Conservation (phyloP, 2,329 filamentous ascomycete species). For the Zymoseptoria ardabiliae region DNA sequence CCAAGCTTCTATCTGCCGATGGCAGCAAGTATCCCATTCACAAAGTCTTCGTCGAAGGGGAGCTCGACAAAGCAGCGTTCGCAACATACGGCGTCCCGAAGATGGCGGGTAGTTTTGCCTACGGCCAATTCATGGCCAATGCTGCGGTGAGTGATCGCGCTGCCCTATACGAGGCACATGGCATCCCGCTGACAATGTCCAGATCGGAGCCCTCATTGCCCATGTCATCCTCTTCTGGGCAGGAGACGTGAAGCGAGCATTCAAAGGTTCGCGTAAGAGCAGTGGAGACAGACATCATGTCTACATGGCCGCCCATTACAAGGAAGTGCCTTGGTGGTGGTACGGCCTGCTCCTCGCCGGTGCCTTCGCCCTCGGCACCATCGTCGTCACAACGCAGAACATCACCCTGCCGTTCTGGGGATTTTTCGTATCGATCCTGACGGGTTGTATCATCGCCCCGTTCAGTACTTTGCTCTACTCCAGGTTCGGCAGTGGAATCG, state of each 20-base stretch:
- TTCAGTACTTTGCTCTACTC: slow-evolving; percentile 41
- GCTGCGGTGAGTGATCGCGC: slow-evolving; percentile 32
- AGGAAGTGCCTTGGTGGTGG: slow-evolving; percentile 39
- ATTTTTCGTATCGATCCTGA: slow-evolving; percentile 24
- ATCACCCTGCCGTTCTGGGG: slow-evolving; percentile 29
- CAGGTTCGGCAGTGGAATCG: slow-evolving; percentile 48
- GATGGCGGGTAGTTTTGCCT: slow-evolving; percentile 42
- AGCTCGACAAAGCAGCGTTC: slow-evolving; percentile 39
- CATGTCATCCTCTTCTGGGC: slow-evolving; percentile 52
- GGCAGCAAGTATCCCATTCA: slow-evolving; percentile 36
- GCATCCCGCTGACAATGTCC: neutral
- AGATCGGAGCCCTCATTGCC: slow-evolving; percentile 48
- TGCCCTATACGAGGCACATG: neutral
- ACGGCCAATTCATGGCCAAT: slow-evolving; percentile 49
- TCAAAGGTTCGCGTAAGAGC: slow-evolving; percentile 40
- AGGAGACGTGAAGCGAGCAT: slow-evolving; percentile 43
- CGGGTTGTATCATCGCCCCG: slow-evolving; percentile 38
- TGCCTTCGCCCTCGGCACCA: slow-evolving; percentile 25
- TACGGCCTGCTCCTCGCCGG: slow-evolving; percentile 24
- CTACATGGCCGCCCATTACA: slow-evolving; percentile 48
- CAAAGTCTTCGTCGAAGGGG: slow-evolving; percentile 33
- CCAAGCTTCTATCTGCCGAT: slow-evolving; percentile 35
- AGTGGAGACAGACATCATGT: slow-evolving; percentile 46
- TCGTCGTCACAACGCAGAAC: slow-evolving; percentile 26
- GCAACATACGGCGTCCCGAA: slow-evolving; percentile 40